These are phyloP conservation scores for Globomyces sp. DNA, from an alignment of 371 early-diverging fungal genomes.

Conservation along the genomic window DNA sequence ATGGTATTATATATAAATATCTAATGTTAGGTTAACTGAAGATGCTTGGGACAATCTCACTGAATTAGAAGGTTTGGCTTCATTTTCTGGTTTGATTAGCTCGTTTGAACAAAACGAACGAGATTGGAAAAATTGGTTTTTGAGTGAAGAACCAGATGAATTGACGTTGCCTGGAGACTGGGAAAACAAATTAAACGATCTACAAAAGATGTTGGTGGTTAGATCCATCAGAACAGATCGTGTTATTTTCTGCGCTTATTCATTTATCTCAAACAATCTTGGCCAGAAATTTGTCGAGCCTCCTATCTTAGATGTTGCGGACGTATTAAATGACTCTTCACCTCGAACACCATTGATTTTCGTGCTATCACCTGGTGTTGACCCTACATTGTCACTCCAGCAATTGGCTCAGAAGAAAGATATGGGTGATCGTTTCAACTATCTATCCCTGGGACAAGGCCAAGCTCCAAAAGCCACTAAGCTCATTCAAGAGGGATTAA, in stretches of 20 bases:
- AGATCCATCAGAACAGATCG: constrained; percentile 52
- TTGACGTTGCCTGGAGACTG: constrained; percentile 54
- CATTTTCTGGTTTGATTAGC: constrained; percentile 45
- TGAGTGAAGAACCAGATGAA: constrained; percentile 51
- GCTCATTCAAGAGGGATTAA: constrained; percentile 49
- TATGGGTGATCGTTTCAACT: constrained; percentile 48
- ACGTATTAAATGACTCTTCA: constrained; percentile 49
- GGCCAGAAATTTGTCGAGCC: constrained; percentile 56
- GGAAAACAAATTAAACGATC: constrained; percentile 56
- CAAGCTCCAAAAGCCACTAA: constrained; percentile 53
- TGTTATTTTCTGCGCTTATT: constrained; percentile 47
- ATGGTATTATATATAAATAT: constrained; percentile 32
- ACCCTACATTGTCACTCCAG: constrained; percentile 43
- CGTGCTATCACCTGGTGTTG: constrained; percentile 54
- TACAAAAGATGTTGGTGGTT: constrained; percentile 53
- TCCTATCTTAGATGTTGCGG: constrained; percentile 50
- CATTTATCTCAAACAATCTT: constrained; percentile 49
- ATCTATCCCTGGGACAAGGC: constrained; percentile 56
- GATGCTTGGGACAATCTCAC: constrained; percentile 55
- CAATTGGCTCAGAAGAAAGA: constrained; percentile 45
- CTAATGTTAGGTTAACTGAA: constrained; percentile 43
- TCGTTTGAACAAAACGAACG: constrained; percentile 58
- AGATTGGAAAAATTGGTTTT: constrained; percentile 58
- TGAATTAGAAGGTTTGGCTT: constrained; percentile 45
- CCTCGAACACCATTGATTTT: constrained; percentile 53